A percentile compares a stretch with the other conserved stretches of the same genome.
phyloP scores from a whole-genome alignment of 2,329 filamentous ascomycete genomes.

The Cladosporium sp. region DNA sequence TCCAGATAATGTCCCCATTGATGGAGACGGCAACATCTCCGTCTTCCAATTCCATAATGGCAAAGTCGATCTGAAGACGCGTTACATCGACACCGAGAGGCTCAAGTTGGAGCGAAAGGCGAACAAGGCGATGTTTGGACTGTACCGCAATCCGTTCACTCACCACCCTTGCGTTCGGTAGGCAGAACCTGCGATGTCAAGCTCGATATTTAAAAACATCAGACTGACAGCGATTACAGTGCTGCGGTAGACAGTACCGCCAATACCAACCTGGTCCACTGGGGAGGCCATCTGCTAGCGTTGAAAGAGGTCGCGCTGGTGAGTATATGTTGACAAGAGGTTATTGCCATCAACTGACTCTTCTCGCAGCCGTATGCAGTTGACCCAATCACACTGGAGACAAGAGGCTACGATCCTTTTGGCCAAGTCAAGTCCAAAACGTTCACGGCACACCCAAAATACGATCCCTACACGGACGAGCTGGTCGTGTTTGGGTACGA shows the following conservation, averaged over 20 bases:
- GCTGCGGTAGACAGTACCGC: conserved; percentile 54
- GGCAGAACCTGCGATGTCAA: not conserved
- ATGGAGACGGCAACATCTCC: conserved; percentile 49
- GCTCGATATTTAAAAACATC: too few species aligned
- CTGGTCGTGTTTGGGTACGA: conserved; percentile 48
- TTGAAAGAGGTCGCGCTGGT: conserved; percentile 50
- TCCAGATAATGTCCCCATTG: conserved; percentile 58
- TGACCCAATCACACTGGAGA: conserved; percentile 46
- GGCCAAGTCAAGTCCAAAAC: conserved; percentile 44
- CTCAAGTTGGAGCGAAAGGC: conserved; percentile 45
- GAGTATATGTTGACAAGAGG: not conserved
- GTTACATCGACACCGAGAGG: conserved; percentile 48
- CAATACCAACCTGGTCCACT: conserved; percentile 64
- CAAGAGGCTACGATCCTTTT: conserved; percentile 42
- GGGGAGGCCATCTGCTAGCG: conserved; percentile 57
- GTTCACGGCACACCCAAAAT: conserved; percentile 50
- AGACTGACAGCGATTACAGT: not conserved
- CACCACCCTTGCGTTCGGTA: conserved; percentile 40
- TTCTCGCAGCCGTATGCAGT: conserved; percentile 40
- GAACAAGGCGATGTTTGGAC: conserved; percentile 52
- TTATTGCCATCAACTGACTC: not conserved
- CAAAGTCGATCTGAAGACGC: conserved; percentile 46
- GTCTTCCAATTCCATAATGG: conserved; percentile 47
- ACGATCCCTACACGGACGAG: conserved; percentile 47
- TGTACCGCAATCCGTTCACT: conserved; percentile 60